phyloP scores from a whole-genome alignment of 1,139 yeast species.

The Pichia sp. region DNA sequence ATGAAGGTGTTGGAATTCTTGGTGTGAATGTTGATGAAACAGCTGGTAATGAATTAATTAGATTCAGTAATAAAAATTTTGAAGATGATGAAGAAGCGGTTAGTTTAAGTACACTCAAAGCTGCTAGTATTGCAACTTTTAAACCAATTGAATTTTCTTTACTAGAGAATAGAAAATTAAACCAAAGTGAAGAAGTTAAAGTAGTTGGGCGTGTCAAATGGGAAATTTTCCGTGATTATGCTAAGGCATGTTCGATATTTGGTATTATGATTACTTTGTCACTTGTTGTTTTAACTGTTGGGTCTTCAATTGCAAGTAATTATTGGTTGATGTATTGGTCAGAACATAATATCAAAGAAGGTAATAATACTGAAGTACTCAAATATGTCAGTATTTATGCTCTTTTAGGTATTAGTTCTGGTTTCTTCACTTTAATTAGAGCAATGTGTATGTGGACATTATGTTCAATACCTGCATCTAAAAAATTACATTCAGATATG shows the following conservation, averaged over 20 bases:
- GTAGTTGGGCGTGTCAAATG: conserved; percentile 61
- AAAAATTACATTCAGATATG: conserved; percentile 54
- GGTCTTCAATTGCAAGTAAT: conserved; percentile 41
- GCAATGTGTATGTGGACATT: conserved; percentile 48
- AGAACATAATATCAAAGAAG: conserved; percentile 40
- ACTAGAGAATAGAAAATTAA: conserved; percentile 22
- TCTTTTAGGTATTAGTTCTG: conserved; percentile 46
- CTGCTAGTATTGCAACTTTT: conserved; percentile 56
- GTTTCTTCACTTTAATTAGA: conserved; percentile 43
- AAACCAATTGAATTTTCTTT: conserved; percentile 15
- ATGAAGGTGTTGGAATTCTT: conserved; percentile 16
- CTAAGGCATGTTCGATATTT: conserved; percentile 55
- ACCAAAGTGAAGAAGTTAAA: conserved; percentile 35
- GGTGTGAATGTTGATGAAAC: conserved; percentile 16
- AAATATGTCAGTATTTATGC: conserved; percentile 57
- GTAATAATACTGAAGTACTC: conserved; percentile 38
- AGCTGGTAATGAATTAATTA: conserved; percentile 16
- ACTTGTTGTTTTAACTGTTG: conserved; percentile 37
- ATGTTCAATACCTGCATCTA: conserved; percentile 61
- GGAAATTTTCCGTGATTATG: conserved; percentile 55
- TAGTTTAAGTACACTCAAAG: conserved; percentile 35
- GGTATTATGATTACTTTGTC: conserved; percentile 43
- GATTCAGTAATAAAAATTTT: conserved; percentile 7
- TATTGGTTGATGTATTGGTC: conserved; percentile 61
- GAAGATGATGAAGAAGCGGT: conserved; percentile 13